Base-by-base conservation (phyloP, 805 yeast genomes). In the Hanseniaspora mollemarum region DNA sequence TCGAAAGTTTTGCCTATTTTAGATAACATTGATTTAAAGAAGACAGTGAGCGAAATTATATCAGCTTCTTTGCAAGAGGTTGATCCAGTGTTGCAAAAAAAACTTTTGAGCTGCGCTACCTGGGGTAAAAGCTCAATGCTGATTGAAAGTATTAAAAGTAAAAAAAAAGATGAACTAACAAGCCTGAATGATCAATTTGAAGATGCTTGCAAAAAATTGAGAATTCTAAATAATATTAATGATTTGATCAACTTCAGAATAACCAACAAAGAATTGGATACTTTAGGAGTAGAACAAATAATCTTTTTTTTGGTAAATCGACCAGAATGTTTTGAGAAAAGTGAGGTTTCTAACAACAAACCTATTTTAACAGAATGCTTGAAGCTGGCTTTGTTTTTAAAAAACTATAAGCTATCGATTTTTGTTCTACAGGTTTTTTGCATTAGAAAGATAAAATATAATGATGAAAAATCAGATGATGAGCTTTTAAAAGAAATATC, bases 1-100 rank as follows among this genome's bases (percentile, higher is more conserved):
- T 86, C 95, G 0, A 81, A 81, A 58, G 90, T 95, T 0, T 85
- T 83, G 59, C 86, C 83, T 53, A 84, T 82, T 54, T 69, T 88
- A 31, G 71, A 74, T 63, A 62, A 76, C 53, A 70, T 81, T 55
- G 66, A 76, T 55, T 36, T 65, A 13, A 73, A 75, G 28, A 67
- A 69, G 16, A 95, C 96, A 1, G 80, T 90, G 1, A 71, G 73
- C 31, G 76, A 73, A 18, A 85, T 95, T 61, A 73, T 87, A 3
- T 66, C 72, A 1, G 94, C 94, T 0, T 82, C 95, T 0, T 63
- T 77, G 3, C 81, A 79, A 50, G 97, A 90, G 58, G 78, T 86
- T 58, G 86, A 80, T 54, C 74, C 83, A 0, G 69, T 71, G 48
- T 76, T 88, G 81, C 98, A 92, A 59, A 87, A 87, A 62, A 76